A percentile compares a stretch with the other conserved stretches of the same genome.
These are phyloP conservation scores for Xylaria castorea DNA, from an alignment of 495 filamentous ascomycete genomes.

Conservation along the genomic window DNA sequence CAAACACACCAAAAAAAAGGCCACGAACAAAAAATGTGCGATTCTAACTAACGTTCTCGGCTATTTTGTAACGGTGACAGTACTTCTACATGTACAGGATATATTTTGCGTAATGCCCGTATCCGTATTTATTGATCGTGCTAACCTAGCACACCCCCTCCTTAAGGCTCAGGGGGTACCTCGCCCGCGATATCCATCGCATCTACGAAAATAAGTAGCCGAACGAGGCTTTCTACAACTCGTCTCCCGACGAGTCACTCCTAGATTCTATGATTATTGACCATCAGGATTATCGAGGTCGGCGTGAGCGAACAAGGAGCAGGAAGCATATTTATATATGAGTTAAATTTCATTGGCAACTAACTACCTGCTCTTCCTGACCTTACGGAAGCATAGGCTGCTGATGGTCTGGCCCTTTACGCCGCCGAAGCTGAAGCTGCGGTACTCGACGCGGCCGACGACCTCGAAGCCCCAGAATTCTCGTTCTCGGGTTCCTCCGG, in stretches of 20 bases:
- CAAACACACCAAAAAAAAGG: not conserved
- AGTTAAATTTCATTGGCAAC: not conserved
- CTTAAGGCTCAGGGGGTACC: not conserved
- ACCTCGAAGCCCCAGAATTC: slow-evolving; percentile 43
- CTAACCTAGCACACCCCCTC: not conserved
- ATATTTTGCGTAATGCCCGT: not conserved
- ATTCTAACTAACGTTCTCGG: not conserved
- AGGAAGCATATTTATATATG: not conserved
- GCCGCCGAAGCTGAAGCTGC: slow-evolving; percentile 84
- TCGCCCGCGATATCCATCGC: not conserved
- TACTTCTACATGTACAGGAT: not conserved
- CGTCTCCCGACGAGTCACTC: not conserved
- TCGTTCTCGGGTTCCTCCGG: not conserved
- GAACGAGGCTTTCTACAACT: not conserved
- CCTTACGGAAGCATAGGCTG: slow-evolving; percentile 75
- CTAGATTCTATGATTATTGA: not conserved
- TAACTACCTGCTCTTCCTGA: slow-evolving; percentile 34
- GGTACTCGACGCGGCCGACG: slow-evolving; percentile 77
- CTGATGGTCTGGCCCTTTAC: slow-evolving; percentile 84
- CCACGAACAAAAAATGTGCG: not conserved
- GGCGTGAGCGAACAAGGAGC: not conserved
- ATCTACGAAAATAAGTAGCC: not conserved
- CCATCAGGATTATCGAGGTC: not conserved
- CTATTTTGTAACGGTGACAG: not conserved
- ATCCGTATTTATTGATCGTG: not conserved